phyloP scores from a whole-genome alignment of 1,284 basidiomycete species.

The Microbotryum scabiosae region DNA sequence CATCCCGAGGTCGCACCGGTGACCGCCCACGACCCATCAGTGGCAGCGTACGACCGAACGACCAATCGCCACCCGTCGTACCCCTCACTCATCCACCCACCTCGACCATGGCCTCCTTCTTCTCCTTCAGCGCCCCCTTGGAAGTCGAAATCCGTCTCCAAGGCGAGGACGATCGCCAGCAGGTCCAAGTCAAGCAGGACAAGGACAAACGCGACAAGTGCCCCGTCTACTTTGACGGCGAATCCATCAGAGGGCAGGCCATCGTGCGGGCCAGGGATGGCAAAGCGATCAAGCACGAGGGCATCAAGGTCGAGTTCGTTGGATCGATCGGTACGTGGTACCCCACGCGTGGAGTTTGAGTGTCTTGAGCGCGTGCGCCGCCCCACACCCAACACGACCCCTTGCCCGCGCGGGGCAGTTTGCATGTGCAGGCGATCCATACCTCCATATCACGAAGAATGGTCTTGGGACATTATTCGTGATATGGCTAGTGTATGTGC shows the following conservation, averaged over 20 bases:
- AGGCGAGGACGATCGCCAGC: conserved; percentile 76
- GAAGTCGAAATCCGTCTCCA: conserved; percentile 85
- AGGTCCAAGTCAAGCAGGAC: conserved; percentile 48
- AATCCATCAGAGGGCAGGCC: conserved; percentile 80
- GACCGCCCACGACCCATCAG: too few species aligned
- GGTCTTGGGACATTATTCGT: too few species aligned
- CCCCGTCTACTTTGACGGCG: conserved; percentile 93
- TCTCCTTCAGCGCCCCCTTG: conserved; percentile 73
- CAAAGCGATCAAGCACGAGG: conserved; percentile 90
- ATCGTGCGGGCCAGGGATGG: conserved; percentile 84
- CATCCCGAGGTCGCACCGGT: too few species aligned
- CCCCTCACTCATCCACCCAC: neutral
- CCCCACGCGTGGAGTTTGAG: too few species aligned
- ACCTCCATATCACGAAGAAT: too few species aligned
- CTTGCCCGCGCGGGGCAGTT: too few species aligned
- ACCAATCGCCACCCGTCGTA: too few species aligned
- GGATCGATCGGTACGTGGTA: conserved; percentile 75
- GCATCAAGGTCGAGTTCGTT: conserved; percentile 95
- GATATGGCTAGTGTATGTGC: too few species aligned
- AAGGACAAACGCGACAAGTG: conserved; percentile 57
- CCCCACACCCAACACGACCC: too few species aligned
- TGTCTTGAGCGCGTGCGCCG: too few species aligned
- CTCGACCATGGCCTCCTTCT: conserved; percentile 43
- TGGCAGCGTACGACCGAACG: too few species aligned
- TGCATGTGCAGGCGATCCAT: too few species aligned